These are phyloP conservation scores for Colletotrichum theobromicola DNA, from an alignment of 2,329 filamentous ascomycete species.

Conservation along the genomic window DNA sequence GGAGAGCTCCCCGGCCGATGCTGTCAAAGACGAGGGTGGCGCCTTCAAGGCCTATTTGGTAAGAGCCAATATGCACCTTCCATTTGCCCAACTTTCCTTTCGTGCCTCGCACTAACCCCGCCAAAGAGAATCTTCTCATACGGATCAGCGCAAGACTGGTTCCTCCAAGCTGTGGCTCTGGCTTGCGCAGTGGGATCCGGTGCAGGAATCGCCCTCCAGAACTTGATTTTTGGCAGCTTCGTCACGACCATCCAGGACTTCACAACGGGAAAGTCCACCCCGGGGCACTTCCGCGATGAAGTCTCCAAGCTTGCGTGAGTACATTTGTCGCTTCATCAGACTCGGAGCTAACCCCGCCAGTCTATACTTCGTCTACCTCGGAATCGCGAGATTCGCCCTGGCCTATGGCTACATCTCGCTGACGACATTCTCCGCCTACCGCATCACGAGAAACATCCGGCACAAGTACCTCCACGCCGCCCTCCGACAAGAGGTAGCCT, in stretches of 20 bases:
- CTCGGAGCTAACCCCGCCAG: slow-evolving; percentile 27
- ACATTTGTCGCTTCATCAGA: fast-evolving
- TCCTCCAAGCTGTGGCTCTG: slow-evolving; percentile 31
- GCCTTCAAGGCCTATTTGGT: slow-evolving; percentile 25
- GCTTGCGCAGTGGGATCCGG: slow-evolving; percentile 40
- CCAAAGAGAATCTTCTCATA: slow-evolving; percentile 35
- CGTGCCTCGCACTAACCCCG: neutral
- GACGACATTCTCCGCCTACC: slow-evolving; percentile 55
- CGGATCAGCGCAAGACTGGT: slow-evolving; percentile 30
- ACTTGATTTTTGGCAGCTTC: slow-evolving; percentile 43
- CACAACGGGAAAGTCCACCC: slow-evolving; percentile 27
- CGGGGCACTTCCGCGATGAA: slow-evolving; percentile 33
- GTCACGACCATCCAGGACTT: slow-evolving; percentile 40
- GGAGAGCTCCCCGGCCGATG: slow-evolving; percentile 3
- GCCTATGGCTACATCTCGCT: slow-evolving; percentile 51
- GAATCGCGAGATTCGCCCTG: slow-evolving; percentile 56
- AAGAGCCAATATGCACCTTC: neutral
- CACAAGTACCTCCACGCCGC: slow-evolving; percentile 54
- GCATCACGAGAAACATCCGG: slow-evolving; percentile 54
- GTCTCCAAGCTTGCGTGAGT: slow-evolving; percentile 36
- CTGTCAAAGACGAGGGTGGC: slow-evolving; percentile 12
- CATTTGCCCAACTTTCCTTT: neutral
- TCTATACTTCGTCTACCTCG: slow-evolving; percentile 64
- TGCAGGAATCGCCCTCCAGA: slow-evolving; percentile 40
- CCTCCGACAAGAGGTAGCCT: slow-evolving; percentile 55